Evolutionary conservation across 2,329 filamentous ascomycete species (phyloP).

Genomic region (Penicillium crustosum): DNA sequence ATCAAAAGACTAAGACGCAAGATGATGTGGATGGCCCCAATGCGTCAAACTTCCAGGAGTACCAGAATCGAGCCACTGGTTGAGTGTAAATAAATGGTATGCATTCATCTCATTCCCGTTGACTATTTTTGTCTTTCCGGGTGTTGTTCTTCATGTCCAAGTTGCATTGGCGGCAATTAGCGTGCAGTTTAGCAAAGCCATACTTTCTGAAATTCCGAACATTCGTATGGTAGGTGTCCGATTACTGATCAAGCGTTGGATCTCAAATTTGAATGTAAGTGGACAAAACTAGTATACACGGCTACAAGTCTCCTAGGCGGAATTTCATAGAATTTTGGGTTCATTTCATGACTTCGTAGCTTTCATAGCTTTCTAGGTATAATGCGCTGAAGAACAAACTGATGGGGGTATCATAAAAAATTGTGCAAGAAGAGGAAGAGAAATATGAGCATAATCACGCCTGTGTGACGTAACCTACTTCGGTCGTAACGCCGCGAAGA

Average conservation of each 20-base stretch:
- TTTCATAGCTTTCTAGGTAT: background rate
- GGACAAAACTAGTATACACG: background rate
- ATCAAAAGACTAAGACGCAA: conserved; percentile 22
- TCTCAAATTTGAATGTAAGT: background rate
- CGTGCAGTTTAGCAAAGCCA: background rate
- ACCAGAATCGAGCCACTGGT: conserved; percentile 41
- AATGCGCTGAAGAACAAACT: background rate
- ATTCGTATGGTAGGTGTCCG: no score
- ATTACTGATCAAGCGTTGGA: background rate
- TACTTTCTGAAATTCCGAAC: background rate
- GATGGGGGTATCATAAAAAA: background rate
- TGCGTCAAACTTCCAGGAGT: conserved; percentile 46
- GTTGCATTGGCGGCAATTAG: background rate
- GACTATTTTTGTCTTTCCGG: background rate
- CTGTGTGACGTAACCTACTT: background rate
- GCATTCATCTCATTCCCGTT: background rate
- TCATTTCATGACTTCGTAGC: background rate
- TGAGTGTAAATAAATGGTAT: conserved; percentile 8
- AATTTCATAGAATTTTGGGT: background rate
- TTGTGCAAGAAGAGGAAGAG: background rate
- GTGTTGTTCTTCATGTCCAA: background rate
- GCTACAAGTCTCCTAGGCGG: no score
- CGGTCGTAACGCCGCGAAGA: background rate
- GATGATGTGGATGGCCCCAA: conserved; percentile 14
- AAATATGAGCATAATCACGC: background rate